These are phyloP conservation scores for Salvia miltiorrhiza DNA, from an alignment of 257 asterid genomes.

Conservation along the genomic window DNA sequence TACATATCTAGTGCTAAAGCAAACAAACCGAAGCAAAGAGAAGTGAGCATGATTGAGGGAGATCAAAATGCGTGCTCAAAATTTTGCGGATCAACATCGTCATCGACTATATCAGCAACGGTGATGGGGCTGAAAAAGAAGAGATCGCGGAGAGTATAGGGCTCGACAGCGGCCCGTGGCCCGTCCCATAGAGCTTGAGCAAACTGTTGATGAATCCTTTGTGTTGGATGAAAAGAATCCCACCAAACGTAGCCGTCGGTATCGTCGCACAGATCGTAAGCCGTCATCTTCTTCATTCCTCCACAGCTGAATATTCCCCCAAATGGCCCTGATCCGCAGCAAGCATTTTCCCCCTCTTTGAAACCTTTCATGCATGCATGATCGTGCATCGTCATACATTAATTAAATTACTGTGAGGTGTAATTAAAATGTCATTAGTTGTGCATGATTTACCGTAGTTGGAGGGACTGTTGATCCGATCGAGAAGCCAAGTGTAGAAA, in stretches of 20 bases:
- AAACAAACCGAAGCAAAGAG: background rate
- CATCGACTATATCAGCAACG: conserved; percentile 19
- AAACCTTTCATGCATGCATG: conserved; percentile 36
- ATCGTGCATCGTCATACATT: background rate
- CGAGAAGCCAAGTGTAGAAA: conserved; percentile 47
- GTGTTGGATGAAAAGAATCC: conserved; percentile 51
- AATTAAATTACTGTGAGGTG: too few species aligned
- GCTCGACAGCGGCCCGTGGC: conserved; percentile 7
- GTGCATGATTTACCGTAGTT: conserved; percentile 37
- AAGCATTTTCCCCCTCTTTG: conserved; percentile 46
- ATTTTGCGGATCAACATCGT: background rate
- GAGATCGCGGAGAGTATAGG: conserved; percentile 25
- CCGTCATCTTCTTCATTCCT: conserved; percentile 37
- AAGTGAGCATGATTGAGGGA: background rate
- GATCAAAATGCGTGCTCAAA: background rate
- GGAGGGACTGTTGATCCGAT: conserved; percentile 39
- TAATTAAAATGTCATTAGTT: too few species aligned
- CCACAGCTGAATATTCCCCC: conserved; percentile 48
- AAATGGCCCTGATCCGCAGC: conserved; percentile 58
- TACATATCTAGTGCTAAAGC: background rate
- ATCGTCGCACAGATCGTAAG: conserved; percentile 39
- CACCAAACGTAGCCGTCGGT: conserved; percentile 41
- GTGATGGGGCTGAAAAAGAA: conserved; percentile 6
- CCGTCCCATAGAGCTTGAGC: conserved; percentile 34
- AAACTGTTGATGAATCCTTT: conserved; percentile 40